These are phyloP conservation scores for Podospora tetraspora DNA, from an alignment of 495 filamentous ascomycete species.

Conservation along the genomic window DNA sequence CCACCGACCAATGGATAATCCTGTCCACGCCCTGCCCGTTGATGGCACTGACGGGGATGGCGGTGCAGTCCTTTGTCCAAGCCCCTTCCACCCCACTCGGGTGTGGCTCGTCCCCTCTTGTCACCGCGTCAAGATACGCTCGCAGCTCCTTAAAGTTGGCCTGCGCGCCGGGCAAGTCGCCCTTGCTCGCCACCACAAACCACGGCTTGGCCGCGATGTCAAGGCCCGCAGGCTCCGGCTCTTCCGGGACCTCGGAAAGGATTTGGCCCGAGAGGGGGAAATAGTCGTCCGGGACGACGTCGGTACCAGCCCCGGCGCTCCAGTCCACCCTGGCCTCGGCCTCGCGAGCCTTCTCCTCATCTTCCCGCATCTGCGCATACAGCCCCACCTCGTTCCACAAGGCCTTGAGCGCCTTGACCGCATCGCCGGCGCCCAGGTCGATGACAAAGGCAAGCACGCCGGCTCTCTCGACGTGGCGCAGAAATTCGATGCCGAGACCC, in stretches of 20 bases:
- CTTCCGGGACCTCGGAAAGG: slow-evolving; percentile 33
- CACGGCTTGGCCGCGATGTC: slow-evolving; percentile 85
- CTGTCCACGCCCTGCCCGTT: slow-evolving; percentile 72
- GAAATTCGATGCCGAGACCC: slow-evolving; percentile 83
- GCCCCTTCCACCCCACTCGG: slow-evolving; percentile 62
- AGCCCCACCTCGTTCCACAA: slow-evolving; percentile 86
- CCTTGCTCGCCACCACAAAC: slow-evolving; percentile 96
- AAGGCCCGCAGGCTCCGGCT: slow-evolving; percentile 33
- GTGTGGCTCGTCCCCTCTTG: slow-evolving; percentile 54
- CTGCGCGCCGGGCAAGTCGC: slow-evolving; percentile 73
- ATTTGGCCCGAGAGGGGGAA: slow-evolving; percentile 11
- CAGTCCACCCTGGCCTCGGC: slow-evolving; percentile 39
- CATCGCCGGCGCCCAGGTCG: slow-evolving; percentile 75
- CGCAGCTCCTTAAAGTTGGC: slow-evolving; percentile 67
- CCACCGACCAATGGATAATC: slow-evolving; percentile 72
- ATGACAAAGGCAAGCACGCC: slow-evolving; percentile 89
- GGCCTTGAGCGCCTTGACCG: slow-evolving; percentile 66
- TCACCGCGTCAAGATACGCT: slow-evolving; percentile 59
- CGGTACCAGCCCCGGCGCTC: slow-evolving; percentile 28
- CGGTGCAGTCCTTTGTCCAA: slow-evolving; percentile 60
- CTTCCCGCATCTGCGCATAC: slow-evolving; percentile 70
- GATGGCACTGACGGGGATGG: slow-evolving; percentile 86
- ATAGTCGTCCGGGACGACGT: slow-evolving; percentile 17
- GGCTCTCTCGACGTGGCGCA: slow-evolving; percentile 91
- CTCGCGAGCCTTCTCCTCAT: slow-evolving; percentile 52